A percentile compares a stretch with the other conserved stretches of the same genome.
phyloP scores from a whole-genome alignment of 2,329 filamentous ascomycete genomes.

The Gremmenia infestans region DNA sequence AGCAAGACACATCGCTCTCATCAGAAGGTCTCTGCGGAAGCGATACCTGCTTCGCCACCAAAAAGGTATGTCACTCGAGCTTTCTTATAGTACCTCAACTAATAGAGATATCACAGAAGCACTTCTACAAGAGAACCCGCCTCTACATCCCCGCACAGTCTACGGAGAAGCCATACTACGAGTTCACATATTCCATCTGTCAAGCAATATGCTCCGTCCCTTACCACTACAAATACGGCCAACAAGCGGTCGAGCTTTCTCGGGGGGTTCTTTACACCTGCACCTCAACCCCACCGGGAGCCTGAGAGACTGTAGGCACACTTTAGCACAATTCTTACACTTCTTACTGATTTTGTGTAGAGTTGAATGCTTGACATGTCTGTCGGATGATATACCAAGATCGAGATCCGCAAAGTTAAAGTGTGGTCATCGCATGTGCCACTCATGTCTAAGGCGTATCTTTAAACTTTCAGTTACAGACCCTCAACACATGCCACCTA shows the following conservation, averaged over 20 bases:
- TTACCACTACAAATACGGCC: slow-evolving; percentile 14
- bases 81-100: background rate
- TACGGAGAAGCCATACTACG: slow-evolving; percentile 25
- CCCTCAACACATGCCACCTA: slow-evolving; percentile 77
- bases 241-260: slow-evolving; percentile 19
- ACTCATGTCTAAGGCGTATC: slow-evolving; percentile 65
- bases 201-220: slow-evolving; percentile 12
- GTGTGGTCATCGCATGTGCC: slow-evolving; percentile 80
- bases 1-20: slow-evolving; percentile 18
- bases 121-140: slow-evolving; percentile 13
- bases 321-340: background rate
- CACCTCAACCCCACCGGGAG: slow-evolving; percentile 16
- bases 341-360: slow-evolving; percentile 37
- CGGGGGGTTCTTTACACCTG: slow-evolving; percentile 20
- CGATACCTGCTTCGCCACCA: slow-evolving; percentile 16
- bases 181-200: slow-evolving; percentile 16
- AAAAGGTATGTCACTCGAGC: slow-evolving; percentile 18
- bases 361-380: slow-evolving; percentile 67
- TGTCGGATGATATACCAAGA: slow-evolving; percentile 59
- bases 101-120: slow-evolving; percentile 11
- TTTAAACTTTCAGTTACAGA: slow-evolving; percentile 75
- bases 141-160: slow-evolving; percentile 9
- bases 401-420: slow-evolving; percentile 64
- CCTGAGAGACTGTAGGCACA: slow-evolving; percentile 27
- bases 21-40: slow-evolving; percentile 16